A percentile compares a stretch with the other conserved stretches of the same genome.
phyloP scores from a whole-genome alignment of 1,139 yeast genomes.

The Saccharomyces pastorianus region DNA sequence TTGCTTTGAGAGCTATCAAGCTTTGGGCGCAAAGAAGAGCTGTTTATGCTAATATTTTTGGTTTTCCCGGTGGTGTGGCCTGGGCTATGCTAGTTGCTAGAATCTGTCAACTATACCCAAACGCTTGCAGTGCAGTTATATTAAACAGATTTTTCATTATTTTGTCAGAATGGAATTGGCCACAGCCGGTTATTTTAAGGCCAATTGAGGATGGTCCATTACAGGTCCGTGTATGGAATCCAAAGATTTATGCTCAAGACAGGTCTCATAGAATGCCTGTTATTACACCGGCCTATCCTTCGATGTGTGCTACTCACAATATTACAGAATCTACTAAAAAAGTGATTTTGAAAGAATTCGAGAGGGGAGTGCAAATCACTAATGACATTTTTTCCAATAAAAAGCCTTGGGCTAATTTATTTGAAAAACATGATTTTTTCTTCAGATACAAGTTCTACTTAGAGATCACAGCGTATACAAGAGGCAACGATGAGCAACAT shows the following conservation, averaged over 20 bases:
- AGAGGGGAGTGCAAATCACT: conserved; percentile 65
- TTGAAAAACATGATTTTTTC: conserved; percentile 75
- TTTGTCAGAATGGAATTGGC: conserved; percentile 92
- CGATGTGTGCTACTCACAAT: conserved; percentile 98
- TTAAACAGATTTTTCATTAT: conserved; percentile 83
- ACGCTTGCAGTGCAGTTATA: conserved; percentile 87
- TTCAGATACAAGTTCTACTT: conserved; percentile 76
- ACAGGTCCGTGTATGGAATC: conserved; percentile 96
- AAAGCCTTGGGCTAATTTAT: conserved; percentile 65
- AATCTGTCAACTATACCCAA: conserved; percentile 92
- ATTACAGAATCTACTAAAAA: conserved; percentile 81
- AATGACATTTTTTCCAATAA: conserved; percentile 56
- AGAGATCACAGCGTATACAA: conserved; percentile 72
- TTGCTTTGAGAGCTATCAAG: conserved; percentile 85
- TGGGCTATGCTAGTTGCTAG: conserved; percentile 99
- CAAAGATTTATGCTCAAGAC: conserved; percentile 79
- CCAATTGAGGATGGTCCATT: conserved; percentile 95
- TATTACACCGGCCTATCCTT: conserved; percentile 98
- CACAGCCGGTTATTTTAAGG: conserved; percentile 88
- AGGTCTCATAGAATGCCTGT: conserved; percentile 93
- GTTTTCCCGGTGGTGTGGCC: conserved; percentile 99
- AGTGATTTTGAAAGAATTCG: conserved; percentile 65
- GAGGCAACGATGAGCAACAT: conserved; percentile 68
- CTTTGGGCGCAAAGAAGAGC: conserved; percentile 97
- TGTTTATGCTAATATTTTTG: conserved; percentile 86